These are phyloP conservation scores for Kalaharituber pfeilii DNA, from an alignment of 2,329 filamentous ascomycete genomes.

Conservation along the genomic window DNA sequence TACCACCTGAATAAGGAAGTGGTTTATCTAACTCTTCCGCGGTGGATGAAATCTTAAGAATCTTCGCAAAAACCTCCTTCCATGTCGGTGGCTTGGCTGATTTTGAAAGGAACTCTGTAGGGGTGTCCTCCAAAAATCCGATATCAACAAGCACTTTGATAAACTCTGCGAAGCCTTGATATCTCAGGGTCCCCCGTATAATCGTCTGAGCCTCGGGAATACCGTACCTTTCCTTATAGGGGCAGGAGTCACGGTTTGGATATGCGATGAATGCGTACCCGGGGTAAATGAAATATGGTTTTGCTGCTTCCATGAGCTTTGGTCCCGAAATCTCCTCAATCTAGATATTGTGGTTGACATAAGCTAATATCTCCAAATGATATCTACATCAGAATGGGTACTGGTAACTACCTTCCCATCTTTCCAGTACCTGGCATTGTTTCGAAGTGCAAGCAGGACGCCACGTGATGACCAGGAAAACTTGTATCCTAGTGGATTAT, in stretches of 20 bases:
- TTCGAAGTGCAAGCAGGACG: constrained; percentile 71
- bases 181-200: constrained; percentile 68
- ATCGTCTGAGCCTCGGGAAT: constrained; percentile 86
- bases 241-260: constrained; percentile 77
- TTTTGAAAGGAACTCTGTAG: constrained; percentile 44
- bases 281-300: constrained; percentile 81
- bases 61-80: constrained; percentile 68
- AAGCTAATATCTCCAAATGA: constrained; percentile 10
- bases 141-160: constrained; percentile 75
- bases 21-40: constrained; percentile 30
- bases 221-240: constrained; percentile 73
- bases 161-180: constrained; percentile 80
- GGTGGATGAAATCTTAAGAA: constrained; percentile 51
- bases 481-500: constrained; percentile 88
- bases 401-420: constrained; percentile 45
- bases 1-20: background rate
- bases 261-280: constrained; percentile 83
- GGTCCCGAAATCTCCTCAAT: constrained; percentile 37
- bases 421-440: constrained; percentile 67
- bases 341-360: constrained; percentile 13
- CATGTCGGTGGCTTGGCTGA: constrained; percentile 44
- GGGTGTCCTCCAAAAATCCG: constrained; percentile 64
- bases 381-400: constrained; percentile 25
- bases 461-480: constrained; percentile 69
- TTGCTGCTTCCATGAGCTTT: constrained; percentile 64